These are phyloP conservation scores for Barbarea vulgaris DNA, from an alignment of 345 rosid species.

Conservation along the genomic window DNA sequence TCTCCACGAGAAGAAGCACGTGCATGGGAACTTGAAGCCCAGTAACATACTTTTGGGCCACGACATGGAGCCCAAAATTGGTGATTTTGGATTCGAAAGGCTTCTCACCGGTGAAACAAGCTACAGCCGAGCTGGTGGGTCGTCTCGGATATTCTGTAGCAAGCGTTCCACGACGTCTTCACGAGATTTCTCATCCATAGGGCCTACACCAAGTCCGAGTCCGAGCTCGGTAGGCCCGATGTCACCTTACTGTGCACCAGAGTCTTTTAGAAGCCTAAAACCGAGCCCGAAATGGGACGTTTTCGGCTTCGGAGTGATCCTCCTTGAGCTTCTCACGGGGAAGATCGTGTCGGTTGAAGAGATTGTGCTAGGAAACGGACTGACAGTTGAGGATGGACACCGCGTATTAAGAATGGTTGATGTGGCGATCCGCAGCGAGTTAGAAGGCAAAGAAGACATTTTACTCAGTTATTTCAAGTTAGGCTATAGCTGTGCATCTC, in stretches of 20 bases:
- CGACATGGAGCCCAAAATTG: slow-evolving; percentile 76
- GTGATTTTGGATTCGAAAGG: slow-evolving; percentile 86
- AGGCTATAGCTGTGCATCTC: slow-evolving; percentile 77
- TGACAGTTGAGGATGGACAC: slow-evolving; percentile 58
- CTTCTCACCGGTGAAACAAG: slow-evolving; percentile 65
- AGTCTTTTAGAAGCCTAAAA: slow-evolving; percentile 75
- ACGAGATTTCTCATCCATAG: slow-evolving; percentile 49
- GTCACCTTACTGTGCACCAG: slow-evolving; percentile 76
- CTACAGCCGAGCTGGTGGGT: slow-evolving; percentile 57
- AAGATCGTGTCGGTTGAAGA: slow-evolving; percentile 70
- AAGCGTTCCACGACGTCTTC: slow-evolving; percentile 63
- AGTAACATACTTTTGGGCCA: slow-evolving; percentile 70
- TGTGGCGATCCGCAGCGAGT: slow-evolving; percentile 60
- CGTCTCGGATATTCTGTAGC: slow-evolving; percentile 75
- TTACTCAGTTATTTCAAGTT: slow-evolving; percentile 73
- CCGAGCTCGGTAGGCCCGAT: slow-evolving; percentile 63
- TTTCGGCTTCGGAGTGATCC: slow-evolving; percentile 73
- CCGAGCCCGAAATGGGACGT: slow-evolving; percentile 91
- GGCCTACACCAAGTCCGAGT: slow-evolving; percentile 59
- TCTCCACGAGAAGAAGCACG: slow-evolving; percentile 90
- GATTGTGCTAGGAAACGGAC: slow-evolving; percentile 74
- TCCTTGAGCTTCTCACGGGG: slow-evolving; percentile 77
- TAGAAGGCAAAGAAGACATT: slow-evolving; percentile 80
- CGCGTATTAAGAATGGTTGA: slow-evolving; percentile 72
- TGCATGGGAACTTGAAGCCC: slow-evolving; percentile 91